Evolutionary conservation across 2,329 filamentous ascomycete genomes (phyloP), one percentile per base, ranked within the genome.

Genomic region (Fusarium sp.): DNA sequence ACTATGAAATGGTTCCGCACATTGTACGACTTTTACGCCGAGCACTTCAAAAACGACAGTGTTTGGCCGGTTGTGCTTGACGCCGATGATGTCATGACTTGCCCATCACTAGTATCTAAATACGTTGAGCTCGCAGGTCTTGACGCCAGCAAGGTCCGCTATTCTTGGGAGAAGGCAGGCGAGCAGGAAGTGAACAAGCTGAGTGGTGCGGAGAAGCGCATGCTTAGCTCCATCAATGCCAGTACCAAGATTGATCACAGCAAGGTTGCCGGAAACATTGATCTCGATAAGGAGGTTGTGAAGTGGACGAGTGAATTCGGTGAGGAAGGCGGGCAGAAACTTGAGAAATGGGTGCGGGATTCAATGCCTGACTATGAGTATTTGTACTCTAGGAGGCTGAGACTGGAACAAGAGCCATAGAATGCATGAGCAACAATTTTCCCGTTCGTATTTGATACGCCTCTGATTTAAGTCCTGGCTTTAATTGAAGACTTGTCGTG

Each of bases 241-340:
- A 72, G 65, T n/a, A 59, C 61, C 4, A 58, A 55, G 0, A 26
- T 72, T 2, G 58, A 69, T 15, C 17, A 18, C 0, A 62, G 38
- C 14, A 72, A 72, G 33, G 50, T 69, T 9, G 68, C 68, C 15
- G 68, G 68, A 1, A 39, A 54, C 2, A 43, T 72, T 3, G 26
- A 67, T 3, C 67, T 72, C 15, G 60, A 58, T 6, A 9, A 72
- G 5, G 68, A 72, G 43, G 58, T 40, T 20, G 49, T 33, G 3
- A 72, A 69, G 52, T 72, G 69, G 68, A 67, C 17, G n/a, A 34
- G n/a, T 5, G 69, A 72, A 8, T 69, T 72, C 52, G 69, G 69
- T 1, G 54, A 53, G 9, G 54, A 43, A 17, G 69, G n/a, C 2
- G 69, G 39, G 1, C 50, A 28, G 24, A 69, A 58, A 17, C n/a